Evolutionary conservation across 179 eudicot genomes (phyloP), one percentile per base, ranked within the genome.

Genomic region (Beta macrorhiza): DNA sequence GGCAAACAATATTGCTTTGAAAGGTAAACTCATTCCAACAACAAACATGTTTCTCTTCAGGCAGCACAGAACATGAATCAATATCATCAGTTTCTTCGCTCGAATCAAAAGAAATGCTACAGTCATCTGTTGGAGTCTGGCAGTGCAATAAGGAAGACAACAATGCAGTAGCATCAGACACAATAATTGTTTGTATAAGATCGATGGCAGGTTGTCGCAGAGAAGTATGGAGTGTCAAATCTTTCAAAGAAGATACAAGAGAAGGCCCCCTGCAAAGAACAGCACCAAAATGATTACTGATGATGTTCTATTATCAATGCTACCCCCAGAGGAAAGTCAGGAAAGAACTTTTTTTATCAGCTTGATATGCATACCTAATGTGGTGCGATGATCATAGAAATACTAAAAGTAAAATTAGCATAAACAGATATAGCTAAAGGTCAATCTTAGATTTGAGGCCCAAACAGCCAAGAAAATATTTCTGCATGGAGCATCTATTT

Each of bases 191-290:
- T 84, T 94, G 97, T 77, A 97, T 89, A 82, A 97, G 97, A 88
- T 97, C 97, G 79, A 94, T 88, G 63, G 99, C 98, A 86, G 99
- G 99, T 83, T 97, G 97, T 69, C 95, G 85, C 81, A 97, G 88
- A 83, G 98, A 91, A 82, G 78, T 83, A 82, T 97, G 97, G 64
- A 97, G 93, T 44, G 92, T 79, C 70, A 86, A 70, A 87, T 97
- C 97, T 92, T 89, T 94, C 82, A 97, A 85, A 82, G 98, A 91
- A 78, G 92, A 91, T 82, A 97, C 91, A 56, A 97, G 89, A 81
- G 97, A 87, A 83, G 98, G 99, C 61, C 99, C 99, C 99, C 99
- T 97, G 88, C 72, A 77, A 61, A 83, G 76, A 69, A 79, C 11
- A 75, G 80, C 83, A 78, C 32, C 59, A 75, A 44, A 44, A 67